Evolutionary conservation across 2,329 filamentous ascomycete species (phyloP).

Genomic region (Fusarium avenaceum): DNA sequence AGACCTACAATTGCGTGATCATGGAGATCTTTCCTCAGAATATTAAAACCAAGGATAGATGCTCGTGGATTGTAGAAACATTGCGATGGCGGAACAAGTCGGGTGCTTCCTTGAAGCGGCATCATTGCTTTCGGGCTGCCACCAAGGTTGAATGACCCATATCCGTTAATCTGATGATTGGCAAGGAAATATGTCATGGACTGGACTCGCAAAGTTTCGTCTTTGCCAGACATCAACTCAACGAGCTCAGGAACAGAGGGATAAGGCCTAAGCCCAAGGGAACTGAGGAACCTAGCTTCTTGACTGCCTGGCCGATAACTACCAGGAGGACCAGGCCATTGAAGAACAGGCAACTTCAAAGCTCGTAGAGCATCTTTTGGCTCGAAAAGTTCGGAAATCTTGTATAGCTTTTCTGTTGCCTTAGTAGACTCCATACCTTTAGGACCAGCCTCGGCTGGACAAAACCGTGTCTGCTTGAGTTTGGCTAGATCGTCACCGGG

Average conservation of each 20-base stretch:
- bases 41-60: conserved; percentile 82
- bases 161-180: conserved; percentile 83
- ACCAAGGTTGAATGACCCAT: conserved; percentile 73
- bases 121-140: conserved; percentile 72
- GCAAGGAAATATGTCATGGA: conserved; percentile 86
- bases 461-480: conserved; percentile 82
- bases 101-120: conserved; percentile 77
- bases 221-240: conserved; percentile 77
- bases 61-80: conserved; percentile 88
- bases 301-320: conserved; percentile 73
- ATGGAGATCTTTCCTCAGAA: conserved; percentile 82
- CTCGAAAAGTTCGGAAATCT: conserved; percentile 83
- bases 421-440: conserved; percentile 67
- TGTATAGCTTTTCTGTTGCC: conserved; percentile 71
- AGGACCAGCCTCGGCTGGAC: conserved; percentile 79
- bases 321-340: conserved; percentile 79
- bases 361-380: conserved; percentile 78
- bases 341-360: conserved; percentile 80
- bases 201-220: conserved; percentile 71
- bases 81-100: conserved; percentile 77
- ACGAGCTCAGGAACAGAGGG: conserved; percentile 82
- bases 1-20: conserved; percentile 74
- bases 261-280: conserved; percentile 78
- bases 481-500: conserved; percentile 84
- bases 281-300: conserved; percentile 81